Base-by-base conservation (phyloP, 345 rosid species). In the Salix koriyanagi region DNA sequence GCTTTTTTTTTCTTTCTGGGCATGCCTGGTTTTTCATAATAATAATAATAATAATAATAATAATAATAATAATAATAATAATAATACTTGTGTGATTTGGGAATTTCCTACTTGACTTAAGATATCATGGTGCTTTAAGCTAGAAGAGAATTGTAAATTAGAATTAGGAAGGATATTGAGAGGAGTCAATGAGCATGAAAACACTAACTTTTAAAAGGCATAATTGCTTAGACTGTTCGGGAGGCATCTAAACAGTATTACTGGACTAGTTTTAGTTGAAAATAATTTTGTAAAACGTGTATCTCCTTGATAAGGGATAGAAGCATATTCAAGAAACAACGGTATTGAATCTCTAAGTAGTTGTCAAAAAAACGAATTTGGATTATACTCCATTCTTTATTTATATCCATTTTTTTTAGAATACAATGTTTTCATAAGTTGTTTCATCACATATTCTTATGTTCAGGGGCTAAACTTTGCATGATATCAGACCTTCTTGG, bases 381-480 rank as follows among this genome's bases (percentile, higher is more conserved):
- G 41, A 39, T 13, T 10, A 32, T 19, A 28, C 64, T 32, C 23
- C 13, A 25, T 54, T 61, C 67, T 70, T n/a, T 0, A 30, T 75
- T 46, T 50, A 14, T 44, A 50, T 34, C 71, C 13, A 32, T 46
- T 34, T 32, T 32, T 74, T 60, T 44, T 1, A 37, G n/a, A 9
- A 74, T 46, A 3, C 0, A 28, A 8, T 15, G 60, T 6, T 65
- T 71, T 30, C 26, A 14, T 25, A 34, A 34, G 7, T 64, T 46
- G 28, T 11, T 62, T 10, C 11, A 21, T 69, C 14, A 23, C 44
- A 5, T 34, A 42, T 75, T 41, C 83, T 71, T 48, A 50, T 69
- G 56, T 77, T 78, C 95, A 96, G 99, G 98, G 86, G 98, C 99
- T 77, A 96, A 96, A 86, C 90, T 93, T 65, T 93, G 99, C 82